phyloP scores from a whole-genome alignment of 2,329 filamentous ascomycete species.

The Colletotrichum cuscutae region DNA sequence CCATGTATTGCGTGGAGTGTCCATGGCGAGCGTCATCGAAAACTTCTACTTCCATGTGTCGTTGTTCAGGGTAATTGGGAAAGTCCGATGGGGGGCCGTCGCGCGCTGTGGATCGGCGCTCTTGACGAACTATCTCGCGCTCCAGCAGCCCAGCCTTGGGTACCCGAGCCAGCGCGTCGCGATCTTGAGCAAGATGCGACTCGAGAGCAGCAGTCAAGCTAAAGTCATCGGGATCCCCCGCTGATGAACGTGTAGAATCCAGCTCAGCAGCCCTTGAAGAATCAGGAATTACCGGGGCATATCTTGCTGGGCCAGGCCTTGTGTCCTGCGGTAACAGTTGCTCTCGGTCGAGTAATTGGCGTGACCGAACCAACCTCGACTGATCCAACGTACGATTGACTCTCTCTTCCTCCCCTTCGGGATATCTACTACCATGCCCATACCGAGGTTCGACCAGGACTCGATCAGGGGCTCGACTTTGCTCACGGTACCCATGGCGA shows the following conservation, averaged over 20 bases:
- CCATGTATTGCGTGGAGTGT: background rate
- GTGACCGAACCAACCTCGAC: background rate
- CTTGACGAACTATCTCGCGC: background rate
- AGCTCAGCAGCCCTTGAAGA: background rate
- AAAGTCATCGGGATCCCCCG: slow-evolving; percentile 9
- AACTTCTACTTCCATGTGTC: background rate
- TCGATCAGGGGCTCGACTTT: background rate
- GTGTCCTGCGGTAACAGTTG: background rate
- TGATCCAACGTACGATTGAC: background rate
- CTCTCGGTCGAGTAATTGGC: background rate
- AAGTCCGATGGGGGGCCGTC: background rate
- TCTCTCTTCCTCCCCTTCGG: background rate
- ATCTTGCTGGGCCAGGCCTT: no score
- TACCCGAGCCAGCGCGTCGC: background rate
- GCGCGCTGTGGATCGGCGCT: background rate
- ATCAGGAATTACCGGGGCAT: background rate
- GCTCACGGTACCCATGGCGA: background rate
- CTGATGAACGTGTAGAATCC: background rate
- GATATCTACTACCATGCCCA: background rate
- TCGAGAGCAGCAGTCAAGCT: slow-evolving; percentile 25
- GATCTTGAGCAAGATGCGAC: slow-evolving; percentile 28
- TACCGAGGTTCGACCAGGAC: background rate
- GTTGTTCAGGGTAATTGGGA: background rate
- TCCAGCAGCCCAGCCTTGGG: background rate
- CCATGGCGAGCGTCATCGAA: background rate